These are phyloP conservation scores for Colletotrichum incanum DNA, from an alignment of 2,329 filamentous ascomycete genomes.

Conservation along the genomic window DNA sequence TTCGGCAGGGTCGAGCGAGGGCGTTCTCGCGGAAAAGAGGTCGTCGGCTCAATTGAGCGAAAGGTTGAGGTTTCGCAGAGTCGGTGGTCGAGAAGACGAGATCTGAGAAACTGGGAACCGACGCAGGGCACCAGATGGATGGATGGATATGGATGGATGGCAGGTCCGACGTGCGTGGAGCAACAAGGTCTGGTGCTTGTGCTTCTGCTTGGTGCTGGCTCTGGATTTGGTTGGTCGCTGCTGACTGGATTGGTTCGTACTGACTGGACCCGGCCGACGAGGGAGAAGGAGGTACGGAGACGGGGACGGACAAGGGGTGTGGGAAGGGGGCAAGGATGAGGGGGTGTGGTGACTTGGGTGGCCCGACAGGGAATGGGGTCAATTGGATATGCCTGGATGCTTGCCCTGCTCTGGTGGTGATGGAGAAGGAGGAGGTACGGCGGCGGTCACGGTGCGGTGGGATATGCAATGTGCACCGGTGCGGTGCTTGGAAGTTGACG, in stretches of 20 bases:
- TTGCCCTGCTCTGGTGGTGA: constrained; percentile 20
- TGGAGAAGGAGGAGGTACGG: neutral
- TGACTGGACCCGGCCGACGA: constrained; percentile 31
- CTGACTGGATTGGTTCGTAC: constrained; percentile 24
- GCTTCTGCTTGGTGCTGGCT: constrained; percentile 13
- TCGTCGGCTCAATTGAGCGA: constrained; percentile 33
- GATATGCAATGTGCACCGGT: neutral
- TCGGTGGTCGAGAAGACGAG: constrained; percentile 31
- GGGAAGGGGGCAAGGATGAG: constrained; percentile 27
- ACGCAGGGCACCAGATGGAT: constrained; percentile 38
- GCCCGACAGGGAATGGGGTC: constrained; percentile 36
- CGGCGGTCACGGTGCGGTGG: constrained; percentile 3
- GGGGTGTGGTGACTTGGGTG: constrained; percentile 36
- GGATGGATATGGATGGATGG: constrained; percentile 23
- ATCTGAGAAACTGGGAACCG: constrained; percentile 41
- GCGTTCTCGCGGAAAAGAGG: constrained; percentile 5
- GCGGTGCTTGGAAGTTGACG: constrained; percentile 5
- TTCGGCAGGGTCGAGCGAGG: constrained; percentile 23
- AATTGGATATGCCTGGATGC: constrained; percentile 32
- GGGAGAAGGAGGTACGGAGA: constrained; percentile 34
- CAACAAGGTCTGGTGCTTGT: constrained; percentile 24
- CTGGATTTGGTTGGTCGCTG: constrained; percentile 12
- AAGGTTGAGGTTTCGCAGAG: constrained; percentile 26
- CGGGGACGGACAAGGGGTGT: constrained; percentile 27
- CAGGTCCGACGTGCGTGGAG: constrained; percentile 30